Base-by-base conservation (phyloP, 441 rosid species). In the Erodium trifolium region DNA sequence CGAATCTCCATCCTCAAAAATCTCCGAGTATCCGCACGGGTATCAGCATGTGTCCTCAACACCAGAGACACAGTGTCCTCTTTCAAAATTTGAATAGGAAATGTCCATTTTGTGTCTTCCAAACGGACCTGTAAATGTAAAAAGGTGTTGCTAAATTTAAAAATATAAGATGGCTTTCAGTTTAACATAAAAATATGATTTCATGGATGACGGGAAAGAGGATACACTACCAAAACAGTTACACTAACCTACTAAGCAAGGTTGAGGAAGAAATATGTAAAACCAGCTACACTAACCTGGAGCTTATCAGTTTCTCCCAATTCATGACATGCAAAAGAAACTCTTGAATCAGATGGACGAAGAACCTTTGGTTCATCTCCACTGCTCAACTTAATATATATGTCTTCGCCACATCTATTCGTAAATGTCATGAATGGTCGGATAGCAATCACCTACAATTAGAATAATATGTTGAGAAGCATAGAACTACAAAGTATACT, bases 401-500 rank as follows among this genome's bases (percentile, higher is more conserved):
- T 76, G 75, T 90, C 89, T 81, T 83, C 90, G 66, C 99, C 99
- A 45, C 89, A 80, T 79, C 97, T 92, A 70, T 95, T 95, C 49
- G 98, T 92, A 77, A 88, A 92, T 57, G 97, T 95, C 87, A 92
- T 87, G 84, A 88, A 92, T 70, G 99, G 99, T 35, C 98, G 91
- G 72, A 92, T 78, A 70, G 89, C 87, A 79, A 95, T 88, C 60
- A 92, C 92, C 99, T 95, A 78, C 13, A 78, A 72, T 73, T 72
- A 37, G 39, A 43, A 69, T 31, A 53, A 68, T 17, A 2, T 65
- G 59, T 72, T 41, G 69, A 69, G 67, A 16, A 69, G 51, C 43
- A 35, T 29, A 69, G 74, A 49, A 67, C 10, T 57, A 72, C 70
- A 57, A 57, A 27, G 27, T 57, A 17, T 9, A 43, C 12, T 43